Conservation (phyloP, 2,329 filamentous ascomycete species). For the Basipetospora chlamydospora region DNA sequence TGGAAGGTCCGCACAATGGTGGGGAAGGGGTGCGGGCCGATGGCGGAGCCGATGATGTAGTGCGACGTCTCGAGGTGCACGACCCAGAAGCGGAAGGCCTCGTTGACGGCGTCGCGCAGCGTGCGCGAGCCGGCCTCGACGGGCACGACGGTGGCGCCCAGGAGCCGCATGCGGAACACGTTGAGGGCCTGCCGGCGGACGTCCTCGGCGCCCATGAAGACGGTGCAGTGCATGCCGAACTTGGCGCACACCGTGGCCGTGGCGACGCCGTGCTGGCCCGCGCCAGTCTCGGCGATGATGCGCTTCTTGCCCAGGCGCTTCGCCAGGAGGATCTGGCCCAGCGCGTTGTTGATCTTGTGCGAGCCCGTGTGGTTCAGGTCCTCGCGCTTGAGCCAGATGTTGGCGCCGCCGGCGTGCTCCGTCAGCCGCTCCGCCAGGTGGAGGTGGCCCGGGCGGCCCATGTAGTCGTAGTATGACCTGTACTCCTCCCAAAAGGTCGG, state of each 20-base stretch:
- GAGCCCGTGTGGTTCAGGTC: conserved; percentile 96
- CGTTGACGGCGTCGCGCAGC: conserved; percentile 81
- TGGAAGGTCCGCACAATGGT: conserved; percentile 97
- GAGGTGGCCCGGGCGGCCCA: conserved; percentile 84
- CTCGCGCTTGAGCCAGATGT: conserved; percentile 96
- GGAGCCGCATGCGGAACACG: conserved; percentile 94
- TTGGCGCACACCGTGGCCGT: conserved; percentile 96
- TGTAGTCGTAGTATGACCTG: conserved; percentile 89
- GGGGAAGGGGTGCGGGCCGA: conserved; percentile 94
- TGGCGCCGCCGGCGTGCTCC: conserved; percentile 77
- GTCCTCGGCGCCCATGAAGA: conserved; percentile 95
- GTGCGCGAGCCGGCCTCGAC: conserved; percentile 83
- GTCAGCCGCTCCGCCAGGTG: conserved; percentile 83
- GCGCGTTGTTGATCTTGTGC: conserved; percentile 98
- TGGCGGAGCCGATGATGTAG: conserved; percentile 96
- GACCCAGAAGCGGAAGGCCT: conserved; percentile 89
- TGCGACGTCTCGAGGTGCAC: conserved; percentile 85
- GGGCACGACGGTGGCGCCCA: conserved; percentile 82
- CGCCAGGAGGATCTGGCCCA: conserved; percentile 84
- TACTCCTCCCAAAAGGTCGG: conserved; percentile 95
- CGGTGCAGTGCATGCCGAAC: conserved; percentile 94
- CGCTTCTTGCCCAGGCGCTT: conserved; percentile 80
- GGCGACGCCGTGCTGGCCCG: conserved; percentile 93
- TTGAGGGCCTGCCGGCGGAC: conserved; percentile 92
- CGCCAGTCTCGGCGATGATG: conserved; percentile 96